Percentiles rank a stretch among this genome's conserved stretches.
Conservation (phyloP, 2,329 filamentous ascomycete genomes). For the Sphaerulina populicola region DNA sequence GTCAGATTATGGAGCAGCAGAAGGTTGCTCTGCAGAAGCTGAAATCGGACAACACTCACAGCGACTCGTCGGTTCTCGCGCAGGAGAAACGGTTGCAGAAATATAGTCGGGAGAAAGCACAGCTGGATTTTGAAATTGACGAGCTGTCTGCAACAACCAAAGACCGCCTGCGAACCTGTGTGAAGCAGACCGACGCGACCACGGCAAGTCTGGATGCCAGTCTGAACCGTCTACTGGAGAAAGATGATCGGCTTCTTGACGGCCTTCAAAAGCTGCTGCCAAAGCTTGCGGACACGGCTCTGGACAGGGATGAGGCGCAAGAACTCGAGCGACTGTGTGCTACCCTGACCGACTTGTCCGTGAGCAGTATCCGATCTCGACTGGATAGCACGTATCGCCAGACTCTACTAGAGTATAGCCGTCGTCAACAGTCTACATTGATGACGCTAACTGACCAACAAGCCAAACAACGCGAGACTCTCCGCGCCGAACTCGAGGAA, state of each 20-base stretch:
- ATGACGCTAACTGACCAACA: slow-evolving; percentile 14
- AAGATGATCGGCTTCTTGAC: slow-evolving; percentile 56
- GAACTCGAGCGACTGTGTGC: slow-evolving; percentile 50
- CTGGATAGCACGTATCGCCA: slow-evolving; percentile 46
- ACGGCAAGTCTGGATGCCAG: slow-evolving; percentile 43
- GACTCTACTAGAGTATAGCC: slow-evolving; percentile 6
- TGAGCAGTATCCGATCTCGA: slow-evolving; percentile 36
- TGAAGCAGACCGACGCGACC: slow-evolving; percentile 45
- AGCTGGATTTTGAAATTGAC: slow-evolving; percentile 35
- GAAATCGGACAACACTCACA: slow-evolving; percentile 36
- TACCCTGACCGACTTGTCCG: slow-evolving; percentile 36
- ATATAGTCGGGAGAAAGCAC: slow-evolving; percentile 35
- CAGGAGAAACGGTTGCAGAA: slow-evolving; percentile 17
- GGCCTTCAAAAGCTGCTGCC: slow-evolving; percentile 59
- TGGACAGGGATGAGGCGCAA: slow-evolving; percentile 42
- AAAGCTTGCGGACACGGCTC: slow-evolving; percentile 46
- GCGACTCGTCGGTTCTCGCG: not conserved
- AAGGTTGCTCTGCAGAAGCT: slow-evolving; percentile 52
- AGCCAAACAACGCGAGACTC: slow-evolving; percentile 35
- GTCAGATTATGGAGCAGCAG: slow-evolving; percentile 53
- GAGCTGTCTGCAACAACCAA: slow-evolving; percentile 27
- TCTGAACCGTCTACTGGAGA: slow-evolving; percentile 41
- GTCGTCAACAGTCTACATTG: slow-evolving; percentile 19
- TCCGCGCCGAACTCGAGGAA: slow-evolving; percentile 59
- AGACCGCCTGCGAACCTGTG: slow-evolving; percentile 33